Base-by-base conservation (phyloP, 2,329 filamentous ascomycete genomes). In the Claviceps spartinae region DNA sequence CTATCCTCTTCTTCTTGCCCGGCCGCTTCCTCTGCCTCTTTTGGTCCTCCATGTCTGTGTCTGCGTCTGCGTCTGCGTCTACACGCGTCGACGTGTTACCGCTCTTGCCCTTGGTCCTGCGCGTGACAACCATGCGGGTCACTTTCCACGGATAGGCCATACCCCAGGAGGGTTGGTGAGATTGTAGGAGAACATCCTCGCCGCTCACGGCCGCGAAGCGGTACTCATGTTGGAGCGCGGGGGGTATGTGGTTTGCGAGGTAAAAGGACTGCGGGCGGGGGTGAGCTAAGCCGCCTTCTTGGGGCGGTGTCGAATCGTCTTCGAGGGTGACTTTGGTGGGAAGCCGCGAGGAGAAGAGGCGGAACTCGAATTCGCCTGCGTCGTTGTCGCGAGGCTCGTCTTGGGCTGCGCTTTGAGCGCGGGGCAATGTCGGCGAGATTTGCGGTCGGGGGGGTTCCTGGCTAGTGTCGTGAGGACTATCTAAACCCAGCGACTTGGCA, bases 111-210 rank as follows among this genome's bases (percentile, higher is more conserved):
- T 22, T 30, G 37, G 54, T 57, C 50, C 63, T 66, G 16, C 62
- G 62, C n/a, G 59, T 63, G n/a, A 69, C 59, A 1, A 58, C 63
- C 36, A 79, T 65, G 34, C 42, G 20, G 3, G 65, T 67, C 4
- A 66, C 71, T 52, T 72, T 72, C 81, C 81, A 83, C 1, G 79
- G 78, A 57, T 78, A 69, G 62, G 82, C 78, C 43, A 78, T 62
- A 0, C 79, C 80, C 78, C 78, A 82, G 6, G 69, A 69, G 51
- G 72, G 67, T 57, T 61, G 64, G 46, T 58, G 60, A n/a, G 72
- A 72, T 54, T 69, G 65, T 22, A 59, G 59, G 2, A 76, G 49
- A 14, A 84, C 63, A 14, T 77, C 72, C n/a, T 76, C 73, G 5
- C 72, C 74, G 34, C 64, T 73, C 11, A 83, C 65, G 2, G 80